Percentiles rank a stretch among this genome's conserved stretches.
Evolutionary conservation across 768 basidiomycete species (phyloP).

Genomic region (Lactifluus subvellereus): DNA sequence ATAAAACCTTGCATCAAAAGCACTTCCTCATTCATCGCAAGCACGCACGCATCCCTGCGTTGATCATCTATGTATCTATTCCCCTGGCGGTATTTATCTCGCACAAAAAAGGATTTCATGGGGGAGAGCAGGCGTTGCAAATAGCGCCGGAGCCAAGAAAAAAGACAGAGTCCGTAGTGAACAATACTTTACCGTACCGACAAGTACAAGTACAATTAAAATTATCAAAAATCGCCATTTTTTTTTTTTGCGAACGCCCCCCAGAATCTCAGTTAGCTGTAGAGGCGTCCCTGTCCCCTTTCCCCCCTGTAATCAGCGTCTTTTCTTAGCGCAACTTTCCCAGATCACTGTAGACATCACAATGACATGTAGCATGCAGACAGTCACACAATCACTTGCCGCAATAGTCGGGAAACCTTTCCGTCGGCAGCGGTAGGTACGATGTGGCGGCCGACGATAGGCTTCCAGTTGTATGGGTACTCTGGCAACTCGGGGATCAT

Average conservation of each 20-base stretch:
- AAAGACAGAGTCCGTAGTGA: constrained; percentile 3
- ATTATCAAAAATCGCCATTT: background rate
- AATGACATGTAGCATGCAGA: background rate
- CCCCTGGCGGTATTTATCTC: constrained; percentile 21
- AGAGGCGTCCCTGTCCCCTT: background rate
- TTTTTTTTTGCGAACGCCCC: constrained; percentile 1
- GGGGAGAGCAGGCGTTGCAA: background rate
- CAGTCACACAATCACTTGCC: too few species aligned
- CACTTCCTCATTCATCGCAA: constrained; percentile 3
- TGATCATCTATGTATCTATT: constrained; percentile 23
- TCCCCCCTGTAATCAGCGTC: background rate
- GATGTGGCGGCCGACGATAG: background rate
- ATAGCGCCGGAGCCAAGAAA: background rate
- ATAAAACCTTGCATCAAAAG: constrained; percentile 11
- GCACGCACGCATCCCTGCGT: constrained; percentile 9
- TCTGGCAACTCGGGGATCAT: background rate
- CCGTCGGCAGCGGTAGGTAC: background rate
- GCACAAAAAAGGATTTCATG: constrained; percentile 15
- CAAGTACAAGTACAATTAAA: constrained; percentile 5
- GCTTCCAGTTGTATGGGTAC: background rate
- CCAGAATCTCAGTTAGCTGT: background rate
- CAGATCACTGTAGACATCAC: background rate
- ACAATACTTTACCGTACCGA: constrained; percentile 13
- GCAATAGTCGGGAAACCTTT: background rate
- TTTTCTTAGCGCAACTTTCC: background rate